Percentiles rank a stretch among this genome's conserved stretches.
Evolutionary conservation across 2,329 filamentous ascomycete species (phyloP).

Genomic region (Xylaria sp.): DNA sequence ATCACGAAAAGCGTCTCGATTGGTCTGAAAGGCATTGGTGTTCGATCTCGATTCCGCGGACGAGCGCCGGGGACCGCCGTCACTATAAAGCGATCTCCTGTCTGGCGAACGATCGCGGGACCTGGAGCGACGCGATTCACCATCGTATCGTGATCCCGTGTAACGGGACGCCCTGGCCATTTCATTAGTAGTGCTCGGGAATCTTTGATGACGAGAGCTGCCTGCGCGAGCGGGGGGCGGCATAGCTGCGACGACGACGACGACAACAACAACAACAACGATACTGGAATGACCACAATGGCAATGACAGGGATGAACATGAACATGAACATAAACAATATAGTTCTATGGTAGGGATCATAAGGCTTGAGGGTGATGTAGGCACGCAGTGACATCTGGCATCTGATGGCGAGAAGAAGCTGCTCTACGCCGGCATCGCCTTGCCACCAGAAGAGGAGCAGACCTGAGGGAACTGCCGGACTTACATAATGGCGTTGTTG

Average conservation of each 20-base stretch:
- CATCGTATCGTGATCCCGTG: slow-evolving; percentile 55
- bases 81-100: slow-evolving; percentile 48
- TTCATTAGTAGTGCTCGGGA: slow-evolving; percentile 9
- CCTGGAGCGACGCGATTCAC: slow-evolving; percentile 56
- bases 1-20: slow-evolving; percentile 54
- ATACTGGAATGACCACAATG: not conserved
- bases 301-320: not conserved
- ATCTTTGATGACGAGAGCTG: not conserved
- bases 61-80: slow-evolving; percentile 66
- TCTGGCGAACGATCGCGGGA: slow-evolving; percentile 67
- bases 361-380: too few species aligned
- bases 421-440: not conserved
- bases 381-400: not conserved
- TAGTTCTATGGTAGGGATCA: too few species aligned
- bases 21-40: slow-evolving; percentile 54
- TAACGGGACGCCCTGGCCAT: slow-evolving; percentile 47
- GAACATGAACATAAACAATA: too few species aligned
- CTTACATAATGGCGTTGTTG: slow-evolving; percentile 22
- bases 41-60: slow-evolving; percentile 53
- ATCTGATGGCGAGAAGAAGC: not conserved
- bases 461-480: slow-evolving; percentile 1
- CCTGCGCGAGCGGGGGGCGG: not conserved
- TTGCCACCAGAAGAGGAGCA: not conserved
- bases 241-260: not conserved
- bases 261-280: not conserved